phyloP scores from a whole-genome alignment of 371 early-diverging fungal genomes.

The Rhizopus sp. region DNA sequence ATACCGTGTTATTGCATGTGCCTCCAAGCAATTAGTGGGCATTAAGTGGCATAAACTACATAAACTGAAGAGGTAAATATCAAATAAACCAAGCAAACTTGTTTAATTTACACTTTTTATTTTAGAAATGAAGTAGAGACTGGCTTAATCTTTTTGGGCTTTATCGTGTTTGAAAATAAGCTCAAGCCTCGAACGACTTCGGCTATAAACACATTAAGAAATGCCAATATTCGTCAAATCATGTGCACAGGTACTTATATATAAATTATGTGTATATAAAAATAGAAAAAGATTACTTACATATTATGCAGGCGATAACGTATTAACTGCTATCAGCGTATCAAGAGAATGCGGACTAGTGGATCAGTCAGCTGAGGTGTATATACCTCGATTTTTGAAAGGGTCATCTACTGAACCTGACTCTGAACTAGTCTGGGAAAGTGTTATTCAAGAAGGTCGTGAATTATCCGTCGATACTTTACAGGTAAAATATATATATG shows the following conservation, averaged over 20 bases:
- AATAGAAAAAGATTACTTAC: not conserved
- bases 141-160: slow-evolving; percentile 89
- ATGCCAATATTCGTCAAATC: slow-evolving; percentile 90
- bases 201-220: slow-evolving; percentile 82
- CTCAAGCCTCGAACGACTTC: slow-evolving; percentile 87
- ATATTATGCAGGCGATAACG: slow-evolving; percentile 81
- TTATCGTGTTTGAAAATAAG: slow-evolving; percentile 99
- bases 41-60: slow-evolving; percentile 79
- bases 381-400: slow-evolving; percentile 55
- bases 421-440: slow-evolving; percentile 74
- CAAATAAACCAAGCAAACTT: not conserved
- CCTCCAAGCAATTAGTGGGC: slow-evolving; percentile 70
- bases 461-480: slow-evolving; percentile 67
- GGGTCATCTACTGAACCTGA: slow-evolving; percentile 56
- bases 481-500: slow-evolving; percentile 45
- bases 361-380: slow-evolving; percentile 54
- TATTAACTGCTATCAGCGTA: slow-evolving; percentile 97
- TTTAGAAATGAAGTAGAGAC: slow-evolving; percentile 84
- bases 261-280: not conserved
- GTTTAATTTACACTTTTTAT: not conserved
- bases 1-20: slow-evolving; percentile 95
- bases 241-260: slow-evolving; percentile 94
- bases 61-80: slow-evolving; percentile 62
- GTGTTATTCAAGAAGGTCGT: slow-evolving; percentile 59
- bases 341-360: slow-evolving; percentile 90